phyloP scores from a whole-genome alignment of 2,329 filamentous ascomycete genomes.

The Colletotrichum sp. region DNA sequence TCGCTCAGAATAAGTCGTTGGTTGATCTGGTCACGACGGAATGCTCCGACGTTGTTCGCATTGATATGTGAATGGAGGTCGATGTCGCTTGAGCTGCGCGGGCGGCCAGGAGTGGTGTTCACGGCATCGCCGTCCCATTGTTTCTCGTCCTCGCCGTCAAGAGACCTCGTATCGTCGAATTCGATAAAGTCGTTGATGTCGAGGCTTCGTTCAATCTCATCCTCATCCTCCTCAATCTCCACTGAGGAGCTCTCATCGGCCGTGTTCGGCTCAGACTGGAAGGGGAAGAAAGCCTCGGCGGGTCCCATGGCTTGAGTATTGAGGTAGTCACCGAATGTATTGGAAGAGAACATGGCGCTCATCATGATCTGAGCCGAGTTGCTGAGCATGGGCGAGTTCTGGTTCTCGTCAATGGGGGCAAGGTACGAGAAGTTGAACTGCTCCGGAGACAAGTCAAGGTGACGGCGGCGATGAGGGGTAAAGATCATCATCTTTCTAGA shows the following conservation, averaged over 20 bases:
- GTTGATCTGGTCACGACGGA: conserved; percentile 72
- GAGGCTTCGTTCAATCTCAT: conserved; percentile 68
- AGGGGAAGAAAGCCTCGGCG: conserved; percentile 77
- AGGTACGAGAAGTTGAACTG: conserved; percentile 55
- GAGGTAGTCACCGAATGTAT: conserved; percentile 61
- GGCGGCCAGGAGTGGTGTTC: conserved; percentile 56
- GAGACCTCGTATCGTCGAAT: conserved; percentile 64
- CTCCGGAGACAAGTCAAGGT: conserved; percentile 59
- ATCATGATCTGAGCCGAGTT: conserved; percentile 80
- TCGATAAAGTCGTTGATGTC: conserved; percentile 77
- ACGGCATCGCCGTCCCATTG: conserved; percentile 54
- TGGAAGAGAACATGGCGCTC: conserved; percentile 69
- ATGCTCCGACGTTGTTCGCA: conserved; percentile 74
- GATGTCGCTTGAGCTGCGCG: conserved; percentile 52
- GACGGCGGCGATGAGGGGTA: conserved; percentile 54
- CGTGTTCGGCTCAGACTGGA: conserved; percentile 63
- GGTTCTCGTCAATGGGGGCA: conserved; percentile 36
- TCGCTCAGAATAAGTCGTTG: conserved; percentile 65
- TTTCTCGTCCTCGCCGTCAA: conserved; percentile 61
- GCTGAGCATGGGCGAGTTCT: conserved; percentile 63
- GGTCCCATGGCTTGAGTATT: conserved; percentile 73
- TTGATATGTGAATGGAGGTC: conserved; percentile 64
- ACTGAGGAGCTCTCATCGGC: conserved; percentile 53
- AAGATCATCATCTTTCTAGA: conserved; percentile 70
- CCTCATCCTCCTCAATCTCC: conserved; percentile 53